Base-by-base conservation (phyloP, 2,329 filamentous ascomycete genomes). In the Colletotrichum graminicola region DNA sequence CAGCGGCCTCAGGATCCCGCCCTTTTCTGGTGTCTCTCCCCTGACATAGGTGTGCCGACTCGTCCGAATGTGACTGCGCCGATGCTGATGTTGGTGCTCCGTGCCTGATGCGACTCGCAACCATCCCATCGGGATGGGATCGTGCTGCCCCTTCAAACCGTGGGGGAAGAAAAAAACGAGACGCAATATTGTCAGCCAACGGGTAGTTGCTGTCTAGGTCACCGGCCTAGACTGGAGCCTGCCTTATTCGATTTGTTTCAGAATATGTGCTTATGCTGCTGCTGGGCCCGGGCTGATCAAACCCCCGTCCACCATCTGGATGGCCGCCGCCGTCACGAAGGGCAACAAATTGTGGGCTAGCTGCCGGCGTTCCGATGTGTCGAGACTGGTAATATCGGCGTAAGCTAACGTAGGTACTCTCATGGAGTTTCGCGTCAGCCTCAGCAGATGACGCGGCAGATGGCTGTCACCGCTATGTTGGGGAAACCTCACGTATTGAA, bases 221-320 rank as follows among this genome's bases (percentile, higher is more conserved):
- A 49, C 51, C 59, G 68, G 41, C 29, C 59, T 45, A 7, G 64
- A 43, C 54, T 52, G 59, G 41, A 55, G 29, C 29, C 34, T 10
- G 39, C 8, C 41, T 62, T 43, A 36, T 41, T 47, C 55, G 7
- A 52, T 36, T 21, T 68, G 69, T 71, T 71, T 71, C 69, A 69
- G 47, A 63, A 68, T 64, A 36, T 71, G 69, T 68, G 69, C 69
- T 71, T 68, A 68, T 71, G 59, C 65, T 64, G 59, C 59, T 71
- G 54, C 65, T 71, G 43, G 59, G 32, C 34, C 54, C 69, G 65
- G 65, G 69, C 59, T 71, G 65, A 68, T 71, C 47, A 54, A 59
- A 32, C 52, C 26, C 18, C 4, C 59, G n/a, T 23, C 60, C 59
- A 21, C 39, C 56, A 59, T 39, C 43, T 63, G 61, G 18, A 26